phyloP scores from a whole-genome alignment of 352 stramenopile species.

The Thraustochytrium sp. region DNA sequence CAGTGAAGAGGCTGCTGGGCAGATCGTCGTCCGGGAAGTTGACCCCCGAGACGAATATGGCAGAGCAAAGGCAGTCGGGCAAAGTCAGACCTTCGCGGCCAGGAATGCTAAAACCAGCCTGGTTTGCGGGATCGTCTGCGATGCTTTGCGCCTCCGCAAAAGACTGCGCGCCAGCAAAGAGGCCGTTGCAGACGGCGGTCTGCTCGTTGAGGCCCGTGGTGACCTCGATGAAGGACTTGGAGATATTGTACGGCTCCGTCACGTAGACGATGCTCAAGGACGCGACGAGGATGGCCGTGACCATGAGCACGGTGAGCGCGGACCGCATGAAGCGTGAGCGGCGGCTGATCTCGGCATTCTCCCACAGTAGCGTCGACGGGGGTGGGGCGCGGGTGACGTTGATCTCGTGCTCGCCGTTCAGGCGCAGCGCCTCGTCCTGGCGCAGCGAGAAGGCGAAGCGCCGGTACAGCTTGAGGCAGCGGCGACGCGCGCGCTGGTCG shows the following conservation, averaged over 20 bases:
- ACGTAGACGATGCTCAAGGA: neutral
- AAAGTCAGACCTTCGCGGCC: neutral
- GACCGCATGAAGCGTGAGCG: neutral
- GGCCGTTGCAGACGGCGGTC: neutral
- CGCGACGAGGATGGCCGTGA: neutral
- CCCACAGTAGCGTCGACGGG: conserved; percentile 22
- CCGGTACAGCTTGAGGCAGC: neutral
- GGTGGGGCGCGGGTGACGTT: neutral
- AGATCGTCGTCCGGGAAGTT: neutral
- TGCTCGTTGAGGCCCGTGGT: neutral
- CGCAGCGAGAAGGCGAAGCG: neutral
- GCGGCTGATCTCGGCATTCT: conserved; percentile 3
- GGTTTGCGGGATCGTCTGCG: neutral
- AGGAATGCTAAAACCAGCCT: neutral
- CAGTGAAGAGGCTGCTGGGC: too few species aligned
- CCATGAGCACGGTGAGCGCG: neutral
- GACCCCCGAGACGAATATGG: neutral
- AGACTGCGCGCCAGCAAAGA: neutral
- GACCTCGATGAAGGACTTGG: neutral
- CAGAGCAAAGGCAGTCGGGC: conserved; percentile 14
- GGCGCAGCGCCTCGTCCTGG: neutral
- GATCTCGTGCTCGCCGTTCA: neutral
- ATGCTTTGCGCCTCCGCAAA: neutral
- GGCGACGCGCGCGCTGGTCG: neutral
- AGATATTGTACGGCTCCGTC: neutral